Evolutionary conservation across 2,329 filamentous ascomycete genomes (phyloP).

Genomic region (Colletotrichum liaoningense): DNA sequence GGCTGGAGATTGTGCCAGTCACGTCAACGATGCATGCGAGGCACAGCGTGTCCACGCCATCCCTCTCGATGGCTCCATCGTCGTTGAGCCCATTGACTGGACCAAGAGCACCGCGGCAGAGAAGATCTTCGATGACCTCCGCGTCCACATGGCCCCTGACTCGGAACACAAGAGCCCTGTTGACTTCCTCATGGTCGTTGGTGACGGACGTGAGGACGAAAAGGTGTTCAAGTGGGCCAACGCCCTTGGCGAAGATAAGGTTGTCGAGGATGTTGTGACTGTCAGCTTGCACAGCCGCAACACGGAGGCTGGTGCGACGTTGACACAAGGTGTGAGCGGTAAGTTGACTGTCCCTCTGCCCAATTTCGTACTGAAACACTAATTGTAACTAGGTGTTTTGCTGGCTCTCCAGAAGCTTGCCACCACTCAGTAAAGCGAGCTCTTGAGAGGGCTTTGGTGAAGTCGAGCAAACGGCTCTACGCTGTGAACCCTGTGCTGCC

Average conservation of each 20-base stretch:
- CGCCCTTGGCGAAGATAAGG: conserved; percentile 68
- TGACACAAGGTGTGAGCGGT: conserved; percentile 94
- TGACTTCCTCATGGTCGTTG: conserved; percentile 90
- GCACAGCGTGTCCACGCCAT: conserved; percentile 86
- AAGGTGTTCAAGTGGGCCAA: conserved; percentile 97
- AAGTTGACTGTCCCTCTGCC: conserved; percentile 48
- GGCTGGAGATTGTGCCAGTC: conserved; percentile 89
- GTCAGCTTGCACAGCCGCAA: conserved; percentile 89
- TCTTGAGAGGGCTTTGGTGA: background rate
- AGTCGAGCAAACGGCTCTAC: background rate
- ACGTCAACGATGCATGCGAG: conserved; percentile 94
- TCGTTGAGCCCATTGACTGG: conserved; percentile 87
- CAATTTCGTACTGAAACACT: background rate
- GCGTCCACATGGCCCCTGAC: conserved; percentile 49
- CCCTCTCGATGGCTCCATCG: conserved; percentile 80
- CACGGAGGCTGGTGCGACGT: conserved; percentile 85
- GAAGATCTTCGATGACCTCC: conserved; percentile 74
- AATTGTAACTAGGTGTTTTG: conserved; percentile 49
- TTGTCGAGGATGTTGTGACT: conserved; percentile 79
- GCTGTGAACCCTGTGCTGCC: background rate
- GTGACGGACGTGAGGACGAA: conserved; percentile 93
- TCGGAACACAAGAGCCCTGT: conserved; percentile 57
- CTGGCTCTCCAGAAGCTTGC: conserved; percentile 56
- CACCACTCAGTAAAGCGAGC: conserved; percentile 12
- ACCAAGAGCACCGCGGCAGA: conserved; percentile 88